Conservation (phyloP, 257 asterid species). For the Solanum chmielewskii region DNA sequence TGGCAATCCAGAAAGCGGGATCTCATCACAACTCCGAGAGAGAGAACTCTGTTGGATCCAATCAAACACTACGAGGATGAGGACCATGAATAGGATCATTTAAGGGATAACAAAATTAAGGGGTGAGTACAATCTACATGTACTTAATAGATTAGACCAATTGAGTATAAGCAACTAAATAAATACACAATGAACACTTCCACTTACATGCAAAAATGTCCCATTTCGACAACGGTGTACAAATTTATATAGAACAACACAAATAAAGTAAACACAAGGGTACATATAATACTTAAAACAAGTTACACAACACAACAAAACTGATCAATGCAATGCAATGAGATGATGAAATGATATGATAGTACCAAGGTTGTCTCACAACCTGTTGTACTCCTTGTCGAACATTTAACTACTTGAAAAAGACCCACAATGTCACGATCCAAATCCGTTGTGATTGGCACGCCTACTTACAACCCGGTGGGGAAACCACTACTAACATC, state of each 20-base stretch:
- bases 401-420: too few relatives aligned
- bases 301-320: neutral
- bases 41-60: neutral
- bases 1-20: neutral
- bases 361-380: neutral
- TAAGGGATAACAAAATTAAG: neutral
- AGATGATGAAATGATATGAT: neutral
- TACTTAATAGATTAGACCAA: too few relatives aligned
- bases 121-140: too few relatives aligned
- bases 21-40: neutral
- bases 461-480: too few relatives aligned
- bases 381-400: neutral
- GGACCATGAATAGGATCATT: neutral
- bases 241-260: too few relatives aligned
- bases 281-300: too few relatives aligned
- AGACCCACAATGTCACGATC: neutral
- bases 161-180: too few relatives aligned
- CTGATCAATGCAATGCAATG: neutral
- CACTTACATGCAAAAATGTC: neutral
- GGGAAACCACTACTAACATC: too few relatives aligned
- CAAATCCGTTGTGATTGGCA: too few relatives aligned
- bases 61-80: neutral
- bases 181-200: neutral
- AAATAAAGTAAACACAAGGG: neutral
- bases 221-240: neutral